These are phyloP conservation scores for Aegilops bicornis DNA, from an alignment of 176 grass and related monocot species.

Conservation along the genomic window DNA sequence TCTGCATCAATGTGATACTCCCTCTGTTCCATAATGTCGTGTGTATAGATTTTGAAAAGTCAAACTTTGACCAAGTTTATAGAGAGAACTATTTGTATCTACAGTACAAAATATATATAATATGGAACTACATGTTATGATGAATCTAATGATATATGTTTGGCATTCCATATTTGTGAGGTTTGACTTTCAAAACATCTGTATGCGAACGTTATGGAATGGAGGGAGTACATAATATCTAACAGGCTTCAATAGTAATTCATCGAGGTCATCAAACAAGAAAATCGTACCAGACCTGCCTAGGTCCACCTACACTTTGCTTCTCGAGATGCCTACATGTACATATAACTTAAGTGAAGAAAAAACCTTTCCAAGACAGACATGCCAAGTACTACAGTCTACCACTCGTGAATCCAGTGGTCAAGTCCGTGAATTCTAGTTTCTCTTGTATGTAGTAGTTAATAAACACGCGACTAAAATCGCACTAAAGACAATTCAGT, in stretches of 20 bases:
- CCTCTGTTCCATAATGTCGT: no score
- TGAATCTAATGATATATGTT: no score
- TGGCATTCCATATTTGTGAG: no score
- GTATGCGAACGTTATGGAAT: no score
- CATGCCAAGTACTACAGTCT: background rate
- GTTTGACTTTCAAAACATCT: no score
- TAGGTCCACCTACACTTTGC: background rate
- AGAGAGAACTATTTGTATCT: no score
- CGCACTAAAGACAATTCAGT: background rate
- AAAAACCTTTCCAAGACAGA: background rate
- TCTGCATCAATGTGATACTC: background rate
- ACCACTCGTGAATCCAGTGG: background rate
- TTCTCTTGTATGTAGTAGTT: background rate
- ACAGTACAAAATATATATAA: no score
- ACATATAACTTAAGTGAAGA: background rate
- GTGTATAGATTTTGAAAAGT: no score
- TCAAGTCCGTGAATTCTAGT: background rate
- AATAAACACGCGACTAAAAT: background rate
- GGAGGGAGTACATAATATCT: no score
- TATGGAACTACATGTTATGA: no score
- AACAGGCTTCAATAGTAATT: no score
- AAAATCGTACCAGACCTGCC: background rate
- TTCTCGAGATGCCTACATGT: conserved; percentile 9
- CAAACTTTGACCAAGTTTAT: no score
- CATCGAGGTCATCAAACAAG: background rate